A percentile compares a stretch with the other conserved stretches of the same genome.
phyloP scores from a whole-genome alignment of 495 filamentous ascomycete species.

The Penicillium crystallinum region DNA sequence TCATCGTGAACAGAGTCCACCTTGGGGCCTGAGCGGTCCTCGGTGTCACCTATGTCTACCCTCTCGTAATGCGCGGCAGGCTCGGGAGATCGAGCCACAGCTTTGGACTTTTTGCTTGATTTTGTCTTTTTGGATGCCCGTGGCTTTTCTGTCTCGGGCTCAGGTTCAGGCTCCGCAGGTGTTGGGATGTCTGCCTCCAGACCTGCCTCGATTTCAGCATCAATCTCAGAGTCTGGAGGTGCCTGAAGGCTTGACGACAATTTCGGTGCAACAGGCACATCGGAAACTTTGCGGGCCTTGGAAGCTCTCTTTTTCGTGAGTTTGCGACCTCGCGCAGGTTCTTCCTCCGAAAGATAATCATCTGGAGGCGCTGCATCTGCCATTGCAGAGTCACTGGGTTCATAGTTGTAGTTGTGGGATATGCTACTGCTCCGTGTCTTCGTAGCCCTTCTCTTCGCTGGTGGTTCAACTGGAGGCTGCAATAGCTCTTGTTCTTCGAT shows the following conservation, averaged over 20 bases:
- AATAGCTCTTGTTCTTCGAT: slow-evolving; percentile 15
- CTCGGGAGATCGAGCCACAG: slow-evolving; percentile 16
- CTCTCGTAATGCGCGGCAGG: background rate
- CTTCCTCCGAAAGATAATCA: slow-evolving; percentile 19
- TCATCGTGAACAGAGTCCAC: background rate
- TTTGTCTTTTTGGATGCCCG: slow-evolving; percentile 33
- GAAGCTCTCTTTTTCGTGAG: slow-evolving; percentile 42
- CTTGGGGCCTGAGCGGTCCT: slow-evolving; percentile 4
- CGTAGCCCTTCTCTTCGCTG: slow-evolving; percentile 62
- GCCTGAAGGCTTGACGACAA: slow-evolving; percentile 29
- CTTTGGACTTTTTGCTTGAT: slow-evolving; percentile 36
- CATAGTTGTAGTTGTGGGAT: slow-evolving; percentile 18
- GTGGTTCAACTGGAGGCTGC: slow-evolving; percentile 46
- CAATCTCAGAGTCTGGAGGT: slow-evolving; percentile 60
- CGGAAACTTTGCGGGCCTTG: slow-evolving; percentile 49
- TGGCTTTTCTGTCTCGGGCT: slow-evolving; percentile 21
- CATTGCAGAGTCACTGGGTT: slow-evolving; percentile 17
- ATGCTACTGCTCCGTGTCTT: slow-evolving; percentile 44
- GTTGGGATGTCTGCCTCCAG: slow-evolving; percentile 35
- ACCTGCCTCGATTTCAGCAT: slow-evolving; percentile 63
- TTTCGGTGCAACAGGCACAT: slow-evolving; percentile 43
- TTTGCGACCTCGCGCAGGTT: slow-evolving; percentile 35
- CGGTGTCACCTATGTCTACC: background rate
- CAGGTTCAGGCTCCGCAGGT: slow-evolving; percentile 20
- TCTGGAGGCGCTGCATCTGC: slow-evolving; percentile 21